Percentiles rank a stretch among this genome's conserved stretches.
Evolutionary conservation across 208 protist genomes (phyloP).

Genomic region (Trypanosoma congolense): DNA sequence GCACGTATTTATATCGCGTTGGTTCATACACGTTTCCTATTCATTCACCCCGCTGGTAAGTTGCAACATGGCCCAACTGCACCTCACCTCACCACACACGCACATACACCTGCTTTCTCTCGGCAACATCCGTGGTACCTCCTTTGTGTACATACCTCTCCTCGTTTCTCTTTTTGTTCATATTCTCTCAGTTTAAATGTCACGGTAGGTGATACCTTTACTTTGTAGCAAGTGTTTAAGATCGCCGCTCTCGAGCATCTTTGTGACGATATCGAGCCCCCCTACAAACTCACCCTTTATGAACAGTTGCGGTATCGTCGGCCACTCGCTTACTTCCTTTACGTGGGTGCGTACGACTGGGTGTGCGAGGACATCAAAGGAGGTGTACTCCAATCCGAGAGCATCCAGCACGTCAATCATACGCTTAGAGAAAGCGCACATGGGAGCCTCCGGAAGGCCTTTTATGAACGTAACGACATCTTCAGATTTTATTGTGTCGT

Average conservation of each 20-base stretch:
- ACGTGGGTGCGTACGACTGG: conserved; percentile 89
- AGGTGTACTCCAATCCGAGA: conserved; percentile 89
- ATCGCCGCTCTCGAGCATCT: conserved; percentile 86
- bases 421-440: conserved; percentile 94
- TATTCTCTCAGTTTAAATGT: conserved; percentile 27
- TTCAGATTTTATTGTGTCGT: conserved; percentile 85
- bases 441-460: conserved; percentile 90
- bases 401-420: conserved; percentile 91
- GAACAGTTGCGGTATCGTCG: conserved; percentile 96
- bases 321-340: conserved; percentile 94
- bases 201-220: conserved; percentile 73
- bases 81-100: too few species aligned
- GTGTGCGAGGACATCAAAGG: conserved; percentile 92
- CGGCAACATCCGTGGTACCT: too few species aligned
- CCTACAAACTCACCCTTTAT: conserved; percentile 94
- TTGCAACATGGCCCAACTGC: too few species aligned
- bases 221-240: conserved; percentile 80
- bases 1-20: too few species aligned
- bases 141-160: too few species aligned
- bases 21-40: too few species aligned
- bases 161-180: too few species aligned
- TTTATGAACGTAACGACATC: conserved; percentile 96
- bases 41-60: too few species aligned
- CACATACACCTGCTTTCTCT: too few species aligned
- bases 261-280: conserved; percentile 90